Evolutionary conservation across 805 yeast genomes (phyloP).

Genomic region (Wickerhamomyces xylosicus): DNA sequence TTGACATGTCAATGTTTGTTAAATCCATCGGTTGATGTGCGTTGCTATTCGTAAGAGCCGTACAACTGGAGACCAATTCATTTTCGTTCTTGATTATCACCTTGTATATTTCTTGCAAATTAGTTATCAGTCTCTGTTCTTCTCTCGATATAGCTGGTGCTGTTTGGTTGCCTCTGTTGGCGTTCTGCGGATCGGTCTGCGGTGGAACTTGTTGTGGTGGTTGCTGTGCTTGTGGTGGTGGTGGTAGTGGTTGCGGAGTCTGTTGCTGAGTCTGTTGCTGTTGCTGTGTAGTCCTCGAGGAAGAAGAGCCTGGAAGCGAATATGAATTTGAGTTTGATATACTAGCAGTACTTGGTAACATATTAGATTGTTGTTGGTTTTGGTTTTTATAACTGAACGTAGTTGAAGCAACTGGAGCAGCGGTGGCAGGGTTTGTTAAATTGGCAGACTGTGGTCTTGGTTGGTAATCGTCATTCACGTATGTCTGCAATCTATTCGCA

Average conservation of each 20-base stretch:
- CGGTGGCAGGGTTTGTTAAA: neutral
- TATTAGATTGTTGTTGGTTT: neutral
- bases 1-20: slow-evolving; percentile 46
- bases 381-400: neutral
- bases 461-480: neutral
- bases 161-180: slow-evolving; percentile 4
- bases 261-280: slow-evolving; percentile 2
- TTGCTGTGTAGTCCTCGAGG: slow-evolving; percentile 8
- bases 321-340: neutral
- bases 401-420: neutral
- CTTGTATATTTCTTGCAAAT: slow-evolving; percentile 66
- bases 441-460: no score
- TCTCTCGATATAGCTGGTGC: slow-evolving; percentile 30
- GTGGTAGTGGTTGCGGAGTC: no score
- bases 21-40: slow-evolving; percentile 20
- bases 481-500: neutral
- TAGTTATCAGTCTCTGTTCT: slow-evolving; percentile 57
- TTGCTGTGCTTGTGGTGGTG: no score
- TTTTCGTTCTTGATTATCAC: slow-evolving; percentile 58
- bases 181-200: slow-evolving; percentile 1
- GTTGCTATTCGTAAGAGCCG: slow-evolving; percentile 29
- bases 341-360: neutral
- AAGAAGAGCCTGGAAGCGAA: slow-evolving; percentile 4
- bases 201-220: no score
- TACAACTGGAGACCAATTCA: slow-evolving; percentile 62